These are phyloP conservation scores for Sphaerulina musiva DNA, from an alignment of 2,329 filamentous ascomycete genomes.

Conservation along the genomic window DNA sequence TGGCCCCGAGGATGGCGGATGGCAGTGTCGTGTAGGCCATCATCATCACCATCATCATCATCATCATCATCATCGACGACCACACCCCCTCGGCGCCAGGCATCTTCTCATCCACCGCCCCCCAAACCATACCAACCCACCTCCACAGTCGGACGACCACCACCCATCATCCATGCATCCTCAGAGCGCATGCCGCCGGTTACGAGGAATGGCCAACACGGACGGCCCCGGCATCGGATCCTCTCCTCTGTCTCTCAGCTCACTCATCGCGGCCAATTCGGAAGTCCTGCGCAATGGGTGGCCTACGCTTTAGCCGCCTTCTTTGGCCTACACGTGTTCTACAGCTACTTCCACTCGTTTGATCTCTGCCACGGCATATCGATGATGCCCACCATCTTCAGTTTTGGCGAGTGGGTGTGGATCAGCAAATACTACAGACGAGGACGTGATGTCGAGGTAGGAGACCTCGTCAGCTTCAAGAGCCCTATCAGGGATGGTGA, in stretches of 20 bases:
- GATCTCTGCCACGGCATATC: conserved; percentile 63
- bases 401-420: conserved; percentile 61
- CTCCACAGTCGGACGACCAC: neutral
- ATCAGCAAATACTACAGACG: conserved; percentile 61
- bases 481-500: conserved; percentile 56
- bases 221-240: neutral
- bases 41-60: no score
- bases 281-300: neutral
- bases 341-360: conserved; percentile 54
- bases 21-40: no score
- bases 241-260: neutral
- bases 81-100: neutral
- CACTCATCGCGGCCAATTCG: neutral
- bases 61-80: no score
- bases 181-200: neutral
- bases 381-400: conserved; percentile 79
- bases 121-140: neutral
- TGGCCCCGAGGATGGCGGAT: no score
- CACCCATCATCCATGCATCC: neutral
- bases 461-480: conserved; percentile 73
- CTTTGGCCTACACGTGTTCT: conserved; percentile 5
- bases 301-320: neutral
- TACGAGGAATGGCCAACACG: neutral
- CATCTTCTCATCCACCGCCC: neutral
- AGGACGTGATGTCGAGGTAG: conserved; percentile 64